Conservation (phyloP, 768 basidiomycete genomes). For the Pleurotus djamor region DNA sequence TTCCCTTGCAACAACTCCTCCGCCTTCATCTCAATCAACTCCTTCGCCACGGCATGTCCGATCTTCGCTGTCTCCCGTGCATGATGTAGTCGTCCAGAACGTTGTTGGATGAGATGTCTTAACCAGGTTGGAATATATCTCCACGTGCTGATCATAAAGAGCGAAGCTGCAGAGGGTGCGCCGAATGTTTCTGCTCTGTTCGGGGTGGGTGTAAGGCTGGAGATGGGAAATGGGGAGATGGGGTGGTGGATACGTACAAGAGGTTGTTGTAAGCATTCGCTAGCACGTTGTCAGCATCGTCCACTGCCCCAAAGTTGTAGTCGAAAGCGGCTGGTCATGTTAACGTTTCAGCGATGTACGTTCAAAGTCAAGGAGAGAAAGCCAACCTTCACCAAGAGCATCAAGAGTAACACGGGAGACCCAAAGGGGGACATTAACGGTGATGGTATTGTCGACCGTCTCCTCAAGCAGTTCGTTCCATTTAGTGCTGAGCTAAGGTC, state of each 20-base stretch:
- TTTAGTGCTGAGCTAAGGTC: conserved; percentile 15
- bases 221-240: neutral
- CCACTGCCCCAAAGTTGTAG: conserved; percentile 52
- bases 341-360: too few species aligned
- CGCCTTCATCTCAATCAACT: conserved; percentile 19
- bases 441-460: conserved; percentile 14
- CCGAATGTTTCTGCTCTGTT: conserved; percentile 15
- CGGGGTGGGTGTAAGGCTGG: neutral
- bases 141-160: conserved; percentile 16
- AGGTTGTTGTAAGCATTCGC: conserved; percentile 53
- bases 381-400: conserved; percentile 33
- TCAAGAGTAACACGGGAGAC: conserved; percentile 31
- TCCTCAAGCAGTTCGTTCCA: conserved; percentile 20
- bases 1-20: conserved; percentile 19
- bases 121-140: conserved; percentile 15
- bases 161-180: conserved; percentile 11
- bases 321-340: conserved; percentile 40
- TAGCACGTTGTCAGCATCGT: conserved; percentile 47
- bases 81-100: conserved; percentile 14
- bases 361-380: too few species aligned
- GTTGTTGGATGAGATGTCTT: conserved; percentile 24
- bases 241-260: conserved; percentile 23
- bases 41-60: conserved; percentile 15
- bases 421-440: conserved; percentile 18
- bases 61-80: conserved; percentile 15